Percentiles rank a stretch among this genome's conserved stretches.
Conservation (phyloP, 345 rosid genomes). For the Kandelia obovata region DNA sequence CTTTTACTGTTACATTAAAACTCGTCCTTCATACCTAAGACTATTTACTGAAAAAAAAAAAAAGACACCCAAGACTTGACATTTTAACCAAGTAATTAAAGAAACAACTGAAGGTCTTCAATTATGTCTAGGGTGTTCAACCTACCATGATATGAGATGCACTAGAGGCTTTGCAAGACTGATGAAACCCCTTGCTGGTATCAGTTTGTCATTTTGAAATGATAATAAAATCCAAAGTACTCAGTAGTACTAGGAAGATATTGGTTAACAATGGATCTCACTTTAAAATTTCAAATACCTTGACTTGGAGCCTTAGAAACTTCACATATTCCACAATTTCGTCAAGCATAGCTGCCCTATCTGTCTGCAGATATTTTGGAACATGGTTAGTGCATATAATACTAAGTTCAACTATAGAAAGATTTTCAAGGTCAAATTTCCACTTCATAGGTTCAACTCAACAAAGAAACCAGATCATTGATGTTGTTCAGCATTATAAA, state of each 20-base stretch:
- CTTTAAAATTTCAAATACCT: conserved; percentile 37
- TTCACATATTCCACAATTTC: conserved; percentile 82
- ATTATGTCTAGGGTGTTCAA: conserved; percentile 26
- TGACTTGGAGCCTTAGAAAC: conserved; percentile 76
- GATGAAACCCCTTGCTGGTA: conserved; percentile 6
- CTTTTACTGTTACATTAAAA: too few species aligned
- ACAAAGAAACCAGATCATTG: neutral
- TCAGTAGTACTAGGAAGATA: neutral
- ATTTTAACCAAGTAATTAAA: conserved; percentile 22
- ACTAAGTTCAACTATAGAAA: neutral
- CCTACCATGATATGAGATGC: conserved; percentile 30
- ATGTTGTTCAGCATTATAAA: too few species aligned
- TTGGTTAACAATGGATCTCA: neutral
- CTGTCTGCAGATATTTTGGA: conserved; percentile 46
- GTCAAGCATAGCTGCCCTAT: conserved; percentile 77
- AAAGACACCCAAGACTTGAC: conserved; percentile 28
- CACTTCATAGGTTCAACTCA: neutral
- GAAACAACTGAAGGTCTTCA: conserved; percentile 21
- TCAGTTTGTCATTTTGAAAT: conserved; percentile 11
- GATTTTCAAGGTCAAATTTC: neutral
- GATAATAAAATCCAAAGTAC: neutral
- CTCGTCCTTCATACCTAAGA: neutral
- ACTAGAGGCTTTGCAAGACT: conserved; percentile 4
- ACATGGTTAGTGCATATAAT: conserved; percentile 1
- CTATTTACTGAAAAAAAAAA: neutral